phyloP scores from a whole-genome alignment of 1,284 basidiomycete genomes.

The Veloboletus limbatus region DNA sequence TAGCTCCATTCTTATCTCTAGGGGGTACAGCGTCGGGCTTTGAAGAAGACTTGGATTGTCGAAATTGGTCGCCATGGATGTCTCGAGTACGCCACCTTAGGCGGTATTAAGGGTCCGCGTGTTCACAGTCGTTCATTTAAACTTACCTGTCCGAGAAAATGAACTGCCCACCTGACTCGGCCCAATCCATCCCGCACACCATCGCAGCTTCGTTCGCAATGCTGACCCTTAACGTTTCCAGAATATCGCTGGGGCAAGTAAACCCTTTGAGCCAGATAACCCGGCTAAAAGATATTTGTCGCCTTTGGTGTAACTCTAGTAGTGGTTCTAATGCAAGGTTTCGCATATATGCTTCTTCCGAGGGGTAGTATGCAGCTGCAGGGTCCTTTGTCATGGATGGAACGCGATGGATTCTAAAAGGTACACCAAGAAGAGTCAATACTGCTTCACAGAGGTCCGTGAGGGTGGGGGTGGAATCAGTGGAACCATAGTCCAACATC shows the following conservation, averaged over 20 bases:
- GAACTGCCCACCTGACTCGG: conserved; percentile 93
- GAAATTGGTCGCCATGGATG: conserved; percentile 93
- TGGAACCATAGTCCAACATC: conserved; percentile 92
- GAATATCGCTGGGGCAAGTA: conserved; percentile 93
- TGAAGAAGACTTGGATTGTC: conserved; percentile 89
- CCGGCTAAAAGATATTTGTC: conserved; percentile 79
- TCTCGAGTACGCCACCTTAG: conserved; percentile 90
- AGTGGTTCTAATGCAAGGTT: conserved; percentile 90
- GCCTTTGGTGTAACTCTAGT: conserved; percentile 73
- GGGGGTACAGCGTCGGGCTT: conserved; percentile 89
- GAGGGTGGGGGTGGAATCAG: conserved; percentile 89
- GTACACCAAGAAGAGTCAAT: conserved; percentile 84
- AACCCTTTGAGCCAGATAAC: conserved; percentile 97
- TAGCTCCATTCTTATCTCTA: conserved; percentile 74
- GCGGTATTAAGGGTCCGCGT: not conserved
- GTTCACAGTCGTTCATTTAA: not conserved
- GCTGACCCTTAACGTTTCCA: conserved; percentile 90
- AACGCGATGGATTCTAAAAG: conserved; percentile 85
- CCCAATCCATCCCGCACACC: conserved; percentile 99
- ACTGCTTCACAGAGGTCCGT: conserved; percentile 92
- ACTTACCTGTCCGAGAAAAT: conserved; percentile 91
- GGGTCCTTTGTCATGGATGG: conserved; percentile 87
- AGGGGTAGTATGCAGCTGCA: conserved; percentile 84
- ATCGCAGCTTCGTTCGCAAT: conserved; percentile 88
- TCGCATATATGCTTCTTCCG: conserved; percentile 89